These are phyloP conservation scores for Hygrophila difformis DNA, from an alignment of 257 asterid species.

Conservation along the genomic window DNA sequence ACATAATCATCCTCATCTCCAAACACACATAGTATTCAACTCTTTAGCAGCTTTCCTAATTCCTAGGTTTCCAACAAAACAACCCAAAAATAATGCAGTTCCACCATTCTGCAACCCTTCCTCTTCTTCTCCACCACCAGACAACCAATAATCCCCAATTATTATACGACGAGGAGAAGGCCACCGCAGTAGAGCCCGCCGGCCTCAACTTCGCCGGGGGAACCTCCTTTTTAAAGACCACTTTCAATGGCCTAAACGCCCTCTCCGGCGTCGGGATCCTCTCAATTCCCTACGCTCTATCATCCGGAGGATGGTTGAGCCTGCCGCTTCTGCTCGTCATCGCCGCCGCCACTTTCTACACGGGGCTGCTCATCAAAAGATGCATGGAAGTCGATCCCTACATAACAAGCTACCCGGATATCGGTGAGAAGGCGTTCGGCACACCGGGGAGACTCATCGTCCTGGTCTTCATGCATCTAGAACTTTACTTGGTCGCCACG, in stretches of 20 bases:
- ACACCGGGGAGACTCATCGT: constrained; percentile 43
- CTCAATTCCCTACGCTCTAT: constrained; percentile 69
- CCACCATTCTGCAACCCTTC: too few relatives aligned
- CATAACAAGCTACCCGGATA: constrained; percentile 65
- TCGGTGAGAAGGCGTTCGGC: constrained; percentile 74
- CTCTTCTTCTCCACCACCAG: background rate
- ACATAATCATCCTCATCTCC: too few relatives aligned
- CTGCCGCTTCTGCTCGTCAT: constrained; percentile 49
- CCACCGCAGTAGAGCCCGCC: background rate
- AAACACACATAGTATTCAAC: too few relatives aligned
- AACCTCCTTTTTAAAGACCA: constrained; percentile 67
- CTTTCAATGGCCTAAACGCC: constrained; percentile 88
- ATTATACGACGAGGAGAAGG: background rate
- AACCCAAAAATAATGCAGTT: too few relatives aligned
- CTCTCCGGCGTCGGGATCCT: constrained; percentile 78
- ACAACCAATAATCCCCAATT: too few relatives aligned
- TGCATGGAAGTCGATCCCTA: constrained; percentile 75
- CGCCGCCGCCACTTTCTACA: constrained; percentile 55
- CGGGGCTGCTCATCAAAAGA: constrained; percentile 59
- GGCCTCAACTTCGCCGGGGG: constrained; percentile 20
- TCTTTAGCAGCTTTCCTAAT: too few relatives aligned
- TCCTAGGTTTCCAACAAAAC: too few relatives aligned
- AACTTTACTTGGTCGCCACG: constrained; percentile 74
- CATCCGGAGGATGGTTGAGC: constrained; percentile 89
- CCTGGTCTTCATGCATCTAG: constrained; percentile 52